These are phyloP conservation scores for Urochloa ruziziensis DNA, from an alignment of 176 grass and related monocot species.

Conservation along the genomic window DNA sequence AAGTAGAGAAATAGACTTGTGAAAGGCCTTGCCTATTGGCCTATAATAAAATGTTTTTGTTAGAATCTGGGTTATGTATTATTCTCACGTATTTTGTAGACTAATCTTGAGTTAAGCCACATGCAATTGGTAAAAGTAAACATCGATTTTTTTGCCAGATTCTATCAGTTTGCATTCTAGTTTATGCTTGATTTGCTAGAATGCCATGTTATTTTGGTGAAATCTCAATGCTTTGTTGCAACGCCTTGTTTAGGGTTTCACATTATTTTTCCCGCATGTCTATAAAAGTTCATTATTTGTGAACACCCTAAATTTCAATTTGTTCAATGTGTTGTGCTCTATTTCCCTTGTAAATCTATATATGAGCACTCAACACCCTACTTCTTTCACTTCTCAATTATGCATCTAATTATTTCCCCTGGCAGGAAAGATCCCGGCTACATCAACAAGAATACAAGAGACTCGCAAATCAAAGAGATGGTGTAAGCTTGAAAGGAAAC, in stretches of 20 bases:
- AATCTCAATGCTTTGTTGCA: neutral
- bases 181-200: neutral
- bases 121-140: neutral
- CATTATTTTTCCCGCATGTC: neutral
- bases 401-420: neutral
- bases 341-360: conserved; percentile 9
- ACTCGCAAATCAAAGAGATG: conserved; percentile 80
- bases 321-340: neutral
- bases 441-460: conserved; percentile 73
- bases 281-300: neutral
- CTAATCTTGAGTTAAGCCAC: neutral
- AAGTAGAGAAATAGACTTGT: neutral
- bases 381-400: neutral
- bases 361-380: neutral
- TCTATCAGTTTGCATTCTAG: neutral
- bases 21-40: neutral
- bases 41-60: neutral
- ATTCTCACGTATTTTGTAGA: neutral
- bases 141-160: neutral
- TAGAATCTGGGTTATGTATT: conserved; percentile 7
- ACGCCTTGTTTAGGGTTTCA: neutral
- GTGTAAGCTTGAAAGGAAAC: conserved; percentile 60
- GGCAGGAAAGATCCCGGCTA: conserved; percentile 96
- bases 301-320: neutral
- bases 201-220: neutral